Conservation (phyloP, 371 early-diverging fungal genomes). For the Syncephalis plumigaleata region DNA sequence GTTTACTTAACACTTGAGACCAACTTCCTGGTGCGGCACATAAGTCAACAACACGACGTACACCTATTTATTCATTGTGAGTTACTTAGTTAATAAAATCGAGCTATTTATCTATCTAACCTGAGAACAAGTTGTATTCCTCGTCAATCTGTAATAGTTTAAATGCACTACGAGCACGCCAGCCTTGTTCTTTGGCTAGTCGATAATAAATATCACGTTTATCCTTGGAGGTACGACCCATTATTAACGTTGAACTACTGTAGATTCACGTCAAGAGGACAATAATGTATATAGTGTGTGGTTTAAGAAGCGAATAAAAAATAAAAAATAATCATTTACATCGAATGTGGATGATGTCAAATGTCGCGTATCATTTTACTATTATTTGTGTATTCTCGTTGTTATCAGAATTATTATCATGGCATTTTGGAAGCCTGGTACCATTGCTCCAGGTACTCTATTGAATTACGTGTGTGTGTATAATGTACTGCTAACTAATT, state of each 20-base stretch:
- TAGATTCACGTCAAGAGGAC: no score
- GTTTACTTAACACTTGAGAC: constrained; percentile 89
- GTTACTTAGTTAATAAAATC: not conserved
- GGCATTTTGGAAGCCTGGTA: constrained; percentile 14
- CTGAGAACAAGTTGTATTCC: constrained; percentile 77
- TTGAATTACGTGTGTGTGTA: constrained; percentile 7
- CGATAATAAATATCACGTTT: constrained; percentile 97
- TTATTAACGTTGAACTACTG: no score
- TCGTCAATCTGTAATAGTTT: constrained; percentile 95
- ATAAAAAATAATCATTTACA: no score
- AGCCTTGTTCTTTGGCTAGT: constrained; percentile 92
- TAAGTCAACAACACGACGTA: constrained; percentile 89
- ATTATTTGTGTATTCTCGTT: no score
- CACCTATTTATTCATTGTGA: constrained; percentile 21
- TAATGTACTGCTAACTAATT: not conserved
- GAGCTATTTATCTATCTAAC: no score
- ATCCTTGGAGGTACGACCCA: constrained; percentile 82
- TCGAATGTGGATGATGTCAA: no score
- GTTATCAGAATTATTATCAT: not conserved
- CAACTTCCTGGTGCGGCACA: constrained; percentile 99
- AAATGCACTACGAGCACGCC: constrained; percentile 96
- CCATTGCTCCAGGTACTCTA: constrained; percentile 14
- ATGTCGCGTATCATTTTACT: no score
- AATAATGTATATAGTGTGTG: no score
- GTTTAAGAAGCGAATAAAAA: no score